Conservation (phyloP, 805 yeast species). For the Yueomyces sinensis region DNA sequence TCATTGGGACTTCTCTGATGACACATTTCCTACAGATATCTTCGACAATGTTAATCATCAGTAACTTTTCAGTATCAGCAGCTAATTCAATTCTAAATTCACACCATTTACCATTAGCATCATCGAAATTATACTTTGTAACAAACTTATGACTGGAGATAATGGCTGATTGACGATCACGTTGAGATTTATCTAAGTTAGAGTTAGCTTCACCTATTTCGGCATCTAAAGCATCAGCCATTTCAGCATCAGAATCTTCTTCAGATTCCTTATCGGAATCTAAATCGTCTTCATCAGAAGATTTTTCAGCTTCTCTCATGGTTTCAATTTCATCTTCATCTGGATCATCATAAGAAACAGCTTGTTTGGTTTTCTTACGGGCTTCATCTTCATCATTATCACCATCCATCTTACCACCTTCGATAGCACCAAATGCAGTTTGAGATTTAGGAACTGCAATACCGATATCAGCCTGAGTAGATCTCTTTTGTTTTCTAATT, state of each 20-base stretch:
- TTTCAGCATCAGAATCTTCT: conserved; percentile 26
- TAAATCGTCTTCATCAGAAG: conserved; percentile 53
- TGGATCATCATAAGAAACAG: conserved; percentile 87
- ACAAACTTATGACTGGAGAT: conserved; percentile 60
- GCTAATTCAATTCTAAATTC: conserved; percentile 73
- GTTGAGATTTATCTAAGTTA: conserved; percentile 45
- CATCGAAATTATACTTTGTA: conserved; percentile 80
- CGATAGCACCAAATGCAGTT: conserved; percentile 29
- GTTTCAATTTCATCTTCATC: conserved; percentile 91
- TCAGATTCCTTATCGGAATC: conserved; percentile 30
- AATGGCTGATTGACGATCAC: conserved; percentile 77
- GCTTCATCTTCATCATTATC: conserved; percentile 45
- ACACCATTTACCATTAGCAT: conserved; percentile 82
- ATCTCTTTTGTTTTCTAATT: conserved; percentile 62
- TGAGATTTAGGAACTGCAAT: conserved; percentile 52
- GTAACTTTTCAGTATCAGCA: conserved; percentile 77
- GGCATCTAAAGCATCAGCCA: conserved; percentile 14
- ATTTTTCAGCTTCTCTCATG: conserved; percentile 70
- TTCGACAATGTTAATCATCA: conserved; percentile 95
- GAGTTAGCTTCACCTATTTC: conserved; percentile 14
- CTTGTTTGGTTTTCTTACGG: conserved; percentile 58
- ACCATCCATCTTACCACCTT: conserved; percentile 27
- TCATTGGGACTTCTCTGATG: conserved; percentile 80
- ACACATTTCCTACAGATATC: conserved; percentile 81
- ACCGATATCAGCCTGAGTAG: conserved; percentile 50